Conservation (phyloP, 75 land plant genomes). For the Pinus albicaulis region DNA sequence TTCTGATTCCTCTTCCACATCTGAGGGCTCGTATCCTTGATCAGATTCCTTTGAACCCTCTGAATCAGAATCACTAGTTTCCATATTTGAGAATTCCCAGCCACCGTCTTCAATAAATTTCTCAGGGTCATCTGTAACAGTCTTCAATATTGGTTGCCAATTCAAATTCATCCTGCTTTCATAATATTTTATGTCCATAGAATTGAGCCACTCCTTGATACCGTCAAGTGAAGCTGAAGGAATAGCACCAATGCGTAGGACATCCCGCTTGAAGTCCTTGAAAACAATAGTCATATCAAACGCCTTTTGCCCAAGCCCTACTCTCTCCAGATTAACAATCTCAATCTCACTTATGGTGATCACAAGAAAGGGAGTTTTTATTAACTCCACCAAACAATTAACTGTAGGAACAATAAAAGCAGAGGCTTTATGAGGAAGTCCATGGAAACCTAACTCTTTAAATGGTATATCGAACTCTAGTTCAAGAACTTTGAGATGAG, state of each 20-base stretch:
- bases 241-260: constrained; percentile 84
- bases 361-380: constrained; percentile 71
- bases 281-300: constrained; percentile 96
- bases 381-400: constrained; percentile 66
- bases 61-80: constrained; percentile 86
- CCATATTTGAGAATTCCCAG: constrained; percentile 93
- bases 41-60: constrained; percentile 89
- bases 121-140: constrained; percentile 92
- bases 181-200: constrained; percentile 86
- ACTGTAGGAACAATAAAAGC: constrained; percentile 85
- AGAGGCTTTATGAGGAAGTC: constrained; percentile 85
- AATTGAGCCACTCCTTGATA: constrained; percentile 95
- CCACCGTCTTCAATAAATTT: constrained; percentile 93
- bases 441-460: constrained; percentile 93
- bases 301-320: constrained; percentile 94
- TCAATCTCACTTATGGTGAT: constrained; percentile 88
- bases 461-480: constrained; percentile 91
- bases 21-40: constrained; percentile 84
- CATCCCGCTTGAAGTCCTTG: constrained; percentile 92
- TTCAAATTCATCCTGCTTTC: constrained; percentile 93
- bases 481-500: constrained; percentile 59
- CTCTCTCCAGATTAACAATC: constrained; percentile 93
- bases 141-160: constrained; percentile 91
- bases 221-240: constrained; percentile 86
- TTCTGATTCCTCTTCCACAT: constrained; percentile 58